Conservation (phyloP, 768 basidiomycete genomes). For the Tylopilus subfusipes region DNA sequence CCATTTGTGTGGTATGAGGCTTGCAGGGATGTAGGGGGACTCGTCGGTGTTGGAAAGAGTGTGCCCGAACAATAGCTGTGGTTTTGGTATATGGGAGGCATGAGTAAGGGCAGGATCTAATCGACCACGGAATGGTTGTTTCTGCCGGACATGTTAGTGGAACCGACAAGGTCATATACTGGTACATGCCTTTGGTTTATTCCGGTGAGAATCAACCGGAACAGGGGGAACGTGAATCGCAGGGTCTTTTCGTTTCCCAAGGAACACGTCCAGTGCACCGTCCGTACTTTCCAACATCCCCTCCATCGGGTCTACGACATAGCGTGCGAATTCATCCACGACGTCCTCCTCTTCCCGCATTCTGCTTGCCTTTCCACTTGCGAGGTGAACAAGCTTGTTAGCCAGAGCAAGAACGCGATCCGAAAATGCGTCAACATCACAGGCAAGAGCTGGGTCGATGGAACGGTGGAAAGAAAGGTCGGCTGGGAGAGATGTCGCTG, state of each 20-base stretch:
- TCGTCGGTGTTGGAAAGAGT: slow-evolving; percentile 54
- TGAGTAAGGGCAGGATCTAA: slow-evolving; percentile 66
- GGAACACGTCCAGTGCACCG: slow-evolving; percentile 73
- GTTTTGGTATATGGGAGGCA: slow-evolving; percentile 73
- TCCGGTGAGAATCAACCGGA: slow-evolving; percentile 10
- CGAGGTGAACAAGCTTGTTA: slow-evolving; percentile 57
- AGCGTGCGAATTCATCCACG: slow-evolving; percentile 73
- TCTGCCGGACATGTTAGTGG: slow-evolving; percentile 28
- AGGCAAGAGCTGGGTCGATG: slow-evolving; percentile 67
- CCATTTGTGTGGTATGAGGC: slow-evolving; percentile 64
- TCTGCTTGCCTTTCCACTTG: slow-evolving; percentile 35
- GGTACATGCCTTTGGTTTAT: slow-evolving; percentile 33
- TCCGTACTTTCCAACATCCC: slow-evolving; percentile 83
- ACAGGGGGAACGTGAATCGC: slow-evolving; percentile 55
- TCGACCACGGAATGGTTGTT: slow-evolving; percentile 38
- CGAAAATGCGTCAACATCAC: slow-evolving; percentile 68
- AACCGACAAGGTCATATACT: background rate
- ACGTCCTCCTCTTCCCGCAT: slow-evolving; percentile 76
- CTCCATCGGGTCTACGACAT: slow-evolving; percentile 84
- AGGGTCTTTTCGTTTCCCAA: slow-evolving; percentile 66
- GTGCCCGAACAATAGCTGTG: slow-evolving; percentile 70
- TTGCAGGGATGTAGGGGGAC: slow-evolving; percentile 60
- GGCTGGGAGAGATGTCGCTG: slow-evolving; percentile 54
- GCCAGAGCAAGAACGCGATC: slow-evolving; percentile 61
- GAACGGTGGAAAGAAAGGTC: slow-evolving; percentile 91